Evolutionary conservation across 202 grass and related monocot species (phyloP).

Genomic region (Carex arenaria): DNA sequence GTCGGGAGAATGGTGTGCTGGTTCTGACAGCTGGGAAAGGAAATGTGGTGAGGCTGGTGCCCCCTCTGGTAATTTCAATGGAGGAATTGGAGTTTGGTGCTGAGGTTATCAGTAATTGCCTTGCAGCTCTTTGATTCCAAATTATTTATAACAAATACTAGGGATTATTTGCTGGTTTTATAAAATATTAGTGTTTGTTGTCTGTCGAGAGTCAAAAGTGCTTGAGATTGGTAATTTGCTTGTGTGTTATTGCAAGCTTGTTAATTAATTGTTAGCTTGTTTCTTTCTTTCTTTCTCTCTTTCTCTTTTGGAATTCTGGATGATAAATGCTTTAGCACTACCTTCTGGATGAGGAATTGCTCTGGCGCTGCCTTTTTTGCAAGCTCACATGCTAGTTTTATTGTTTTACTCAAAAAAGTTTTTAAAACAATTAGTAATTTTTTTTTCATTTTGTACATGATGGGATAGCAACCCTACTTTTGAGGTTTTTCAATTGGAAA

Average conservation of each 20-base stretch:
- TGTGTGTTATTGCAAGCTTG: neutral
- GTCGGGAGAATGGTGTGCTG: slow-evolving; percentile 60
- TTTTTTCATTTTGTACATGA: too few species aligned
- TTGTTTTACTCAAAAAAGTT: too few species aligned
- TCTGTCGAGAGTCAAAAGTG: neutral
- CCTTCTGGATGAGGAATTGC: too few species aligned
- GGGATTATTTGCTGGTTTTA: neutral
- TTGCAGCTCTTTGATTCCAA: slow-evolving; percentile 3
- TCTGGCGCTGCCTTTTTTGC: too few species aligned
- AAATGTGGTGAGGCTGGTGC: slow-evolving; percentile 76
- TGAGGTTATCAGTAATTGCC: slow-evolving; percentile 48
- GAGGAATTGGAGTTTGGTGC: slow-evolving; percentile 65
- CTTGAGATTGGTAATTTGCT: slow-evolving; percentile 2
- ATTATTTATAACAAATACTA: neutral
- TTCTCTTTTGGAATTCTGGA: neutral
- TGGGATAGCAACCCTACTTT: neutral
- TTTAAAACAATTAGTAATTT: too few species aligned
- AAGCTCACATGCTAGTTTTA: neutral
- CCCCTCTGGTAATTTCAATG: slow-evolving; percentile 63
- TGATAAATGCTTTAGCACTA: too few species aligned
- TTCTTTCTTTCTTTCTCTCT: neutral
- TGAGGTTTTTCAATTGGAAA: neutral
- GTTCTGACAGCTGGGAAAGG: slow-evolving; percentile 74
- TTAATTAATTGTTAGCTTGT: neutral
- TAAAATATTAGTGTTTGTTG: neutral